A percentile compares a stretch with the other conserved stretches of the same genome.
Evolutionary conservation across 2,329 filamentous ascomycete species (phyloP).

Genomic region (Aspergillus novoparasiticus): DNA sequence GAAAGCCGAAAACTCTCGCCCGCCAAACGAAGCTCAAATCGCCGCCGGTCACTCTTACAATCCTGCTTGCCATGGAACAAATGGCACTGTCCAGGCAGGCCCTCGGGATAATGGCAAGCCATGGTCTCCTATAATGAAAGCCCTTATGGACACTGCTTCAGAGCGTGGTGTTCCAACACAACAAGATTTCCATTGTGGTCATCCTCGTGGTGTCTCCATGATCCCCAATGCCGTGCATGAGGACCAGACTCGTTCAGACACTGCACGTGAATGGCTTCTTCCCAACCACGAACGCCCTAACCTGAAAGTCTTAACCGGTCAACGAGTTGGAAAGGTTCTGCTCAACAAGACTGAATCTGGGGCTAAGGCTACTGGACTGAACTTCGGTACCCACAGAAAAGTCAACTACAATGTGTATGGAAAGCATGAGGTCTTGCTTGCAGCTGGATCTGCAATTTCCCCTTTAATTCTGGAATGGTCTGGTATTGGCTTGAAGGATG

Average conservation of each 20-base stretch:
- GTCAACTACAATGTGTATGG: slow-evolving; percentile 25
- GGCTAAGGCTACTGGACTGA: slow-evolving; percentile 25
- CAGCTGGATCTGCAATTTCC: slow-evolving; percentile 30
- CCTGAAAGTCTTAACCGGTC: slow-evolving; percentile 29
- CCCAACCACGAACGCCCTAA: slow-evolving; percentile 26
- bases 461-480: slow-evolving; percentile 32
- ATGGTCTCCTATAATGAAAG: slow-evolving; percentile 26
- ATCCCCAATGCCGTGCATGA: slow-evolving; percentile 28
- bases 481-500: slow-evolving; percentile 27
- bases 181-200: slow-evolving; percentile 27
- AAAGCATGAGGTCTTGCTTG: slow-evolving; percentile 30
- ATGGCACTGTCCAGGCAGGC: slow-evolving; percentile 26
- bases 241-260: slow-evolving; percentile 29
- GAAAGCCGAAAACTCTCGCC: slow-evolving; percentile 35
- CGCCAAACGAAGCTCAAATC: slow-evolving; percentile 23
- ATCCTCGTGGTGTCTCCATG: slow-evolving; percentile 35
- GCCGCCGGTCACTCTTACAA: slow-evolving; percentile 27
- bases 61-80: slow-evolving; percentile 26
- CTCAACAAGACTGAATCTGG: slow-evolving; percentile 16
- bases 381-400: slow-evolving; percentile 30
- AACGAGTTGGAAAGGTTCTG: slow-evolving; percentile 28
- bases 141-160: slow-evolving; percentile 26
- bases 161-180: slow-evolving; percentile 19
- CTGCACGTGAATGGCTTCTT: slow-evolving; percentile 31
- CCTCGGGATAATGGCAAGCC: slow-evolving; percentile 23